phyloP scores from a whole-genome alignment of 169 alveolate genomes.

The Cryptosporidium ubiquitum region DNA sequence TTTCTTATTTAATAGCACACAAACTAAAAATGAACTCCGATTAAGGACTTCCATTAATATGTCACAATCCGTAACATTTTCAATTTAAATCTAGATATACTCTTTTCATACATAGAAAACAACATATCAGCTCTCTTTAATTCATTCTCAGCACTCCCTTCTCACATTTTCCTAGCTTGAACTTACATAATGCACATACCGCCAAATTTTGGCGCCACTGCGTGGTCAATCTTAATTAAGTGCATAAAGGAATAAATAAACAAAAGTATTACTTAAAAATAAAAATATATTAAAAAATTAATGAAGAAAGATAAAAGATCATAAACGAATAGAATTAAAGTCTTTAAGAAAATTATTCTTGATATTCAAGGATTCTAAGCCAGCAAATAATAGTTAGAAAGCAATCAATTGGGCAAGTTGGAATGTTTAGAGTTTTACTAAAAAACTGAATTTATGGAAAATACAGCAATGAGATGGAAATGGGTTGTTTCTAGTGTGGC shows the following conservation, averaged over 20 bases:
- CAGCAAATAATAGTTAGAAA: neutral
- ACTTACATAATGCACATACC: neutral
- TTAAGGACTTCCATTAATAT: neutral
- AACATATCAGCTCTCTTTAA: neutral
- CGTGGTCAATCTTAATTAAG: conserved; percentile 15
- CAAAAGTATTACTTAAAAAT: neutral
- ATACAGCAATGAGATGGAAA: conserved; percentile 43
- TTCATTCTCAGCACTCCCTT: neutral
- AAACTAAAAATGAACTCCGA: neutral
- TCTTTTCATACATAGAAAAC: neutral
- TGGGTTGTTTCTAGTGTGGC: conserved; percentile 38
- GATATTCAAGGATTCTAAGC: neutral
- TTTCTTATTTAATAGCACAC: neutral
- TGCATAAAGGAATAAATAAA: neutral
- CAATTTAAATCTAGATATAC: neutral
- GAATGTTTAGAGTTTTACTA: neutral
- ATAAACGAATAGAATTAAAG: neutral
- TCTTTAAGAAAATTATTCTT: neutral
- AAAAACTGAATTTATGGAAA: neutral
- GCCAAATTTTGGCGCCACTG: conserved; percentile 23
- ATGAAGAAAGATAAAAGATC: neutral
- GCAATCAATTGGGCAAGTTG: neutral
- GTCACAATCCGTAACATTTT: no score
- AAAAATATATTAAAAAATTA: neutral
- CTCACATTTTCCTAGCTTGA: neutral